Evolutionary conservation across 2,329 filamentous ascomycete genomes (phyloP).

Genomic region (Clarireedia monteithiana): DNA sequence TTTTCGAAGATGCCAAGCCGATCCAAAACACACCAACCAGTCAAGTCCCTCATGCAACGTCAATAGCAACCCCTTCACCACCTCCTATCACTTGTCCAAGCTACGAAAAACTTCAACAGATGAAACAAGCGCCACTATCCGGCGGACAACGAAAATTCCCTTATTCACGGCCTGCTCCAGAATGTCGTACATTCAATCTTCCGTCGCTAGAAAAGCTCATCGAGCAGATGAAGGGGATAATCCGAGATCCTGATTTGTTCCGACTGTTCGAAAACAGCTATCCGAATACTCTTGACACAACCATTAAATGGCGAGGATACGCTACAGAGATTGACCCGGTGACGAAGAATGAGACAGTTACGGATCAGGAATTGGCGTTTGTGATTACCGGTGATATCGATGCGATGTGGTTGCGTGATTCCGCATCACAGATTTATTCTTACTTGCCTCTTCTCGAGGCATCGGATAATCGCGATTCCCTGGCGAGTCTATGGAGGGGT

Average conservation of each 20-base stretch:
- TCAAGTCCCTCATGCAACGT: not conserved
- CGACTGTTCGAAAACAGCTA: slow-evolving; percentile 66
- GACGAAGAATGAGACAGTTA: slow-evolving; percentile 17
- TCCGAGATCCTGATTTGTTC: slow-evolving; percentile 69
- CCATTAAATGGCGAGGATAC: slow-evolving; percentile 58
- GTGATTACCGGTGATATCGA: slow-evolving; percentile 57
- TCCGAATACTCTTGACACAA: slow-evolving; percentile 69
- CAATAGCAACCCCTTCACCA: not conserved
- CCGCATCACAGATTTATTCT: slow-evolving; percentile 66
- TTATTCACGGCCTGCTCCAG: slow-evolving; percentile 66
- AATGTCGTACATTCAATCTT: slow-evolving; percentile 76
- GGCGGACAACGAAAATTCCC: slow-evolving; percentile 64
- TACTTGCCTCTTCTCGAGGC: slow-evolving; percentile 56
- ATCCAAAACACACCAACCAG: too few species aligned
- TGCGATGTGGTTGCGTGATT: slow-evolving; percentile 86
- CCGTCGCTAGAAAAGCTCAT: slow-evolving; percentile 71
- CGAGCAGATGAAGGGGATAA: slow-evolving; percentile 55
- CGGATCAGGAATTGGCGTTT: slow-evolving; percentile 55
- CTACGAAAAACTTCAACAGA: slow-evolving; percentile 18
- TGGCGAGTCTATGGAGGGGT: slow-evolving; percentile 61
- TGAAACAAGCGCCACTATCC: slow-evolving; percentile 20
- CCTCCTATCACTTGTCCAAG: not conserved
- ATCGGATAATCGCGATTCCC: slow-evolving; percentile 45
- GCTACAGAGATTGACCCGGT: slow-evolving; percentile 37
- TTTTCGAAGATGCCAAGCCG: too few species aligned